phyloP scores from a whole-genome alignment of 2,329 filamentous ascomycete species.

The Bipolaris oryzae region DNA sequence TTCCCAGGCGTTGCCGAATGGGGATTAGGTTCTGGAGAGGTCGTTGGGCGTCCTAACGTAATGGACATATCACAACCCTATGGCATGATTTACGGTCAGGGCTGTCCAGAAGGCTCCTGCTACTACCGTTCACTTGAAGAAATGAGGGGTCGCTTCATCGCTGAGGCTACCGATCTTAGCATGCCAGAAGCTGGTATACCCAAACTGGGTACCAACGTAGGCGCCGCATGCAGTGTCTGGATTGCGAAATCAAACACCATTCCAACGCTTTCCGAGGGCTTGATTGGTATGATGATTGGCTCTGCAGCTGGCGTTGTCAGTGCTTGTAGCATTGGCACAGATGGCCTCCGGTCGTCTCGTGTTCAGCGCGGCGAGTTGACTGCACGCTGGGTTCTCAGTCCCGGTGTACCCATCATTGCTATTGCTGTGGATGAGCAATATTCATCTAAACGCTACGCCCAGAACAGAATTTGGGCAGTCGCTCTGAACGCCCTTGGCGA shows the following conservation, averaged over 20 bases:
- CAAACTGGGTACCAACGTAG: slow-evolving; percentile 69
- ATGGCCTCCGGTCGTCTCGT: slow-evolving; percentile 64
- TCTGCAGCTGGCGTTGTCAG: slow-evolving; percentile 84
- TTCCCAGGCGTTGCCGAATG: slow-evolving; percentile 75
- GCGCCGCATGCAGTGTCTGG: slow-evolving; percentile 82
- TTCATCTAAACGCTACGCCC: slow-evolving; percentile 69
- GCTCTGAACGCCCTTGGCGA: slow-evolving; percentile 94
- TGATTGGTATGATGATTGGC: slow-evolving; percentile 82
- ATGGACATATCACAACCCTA: slow-evolving; percentile 90
- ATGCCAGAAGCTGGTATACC: slow-evolving; percentile 76
- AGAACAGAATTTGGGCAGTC: slow-evolving; percentile 83
- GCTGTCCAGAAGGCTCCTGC: slow-evolving; percentile 78
- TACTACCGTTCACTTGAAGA: slow-evolving; percentile 79
- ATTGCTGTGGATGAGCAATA: slow-evolving; percentile 85
- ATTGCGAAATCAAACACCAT: slow-evolving; percentile 81
- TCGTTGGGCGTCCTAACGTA: slow-evolving; percentile 78
- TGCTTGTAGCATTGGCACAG: slow-evolving; percentile 75
- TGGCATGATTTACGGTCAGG: slow-evolving; percentile 84
- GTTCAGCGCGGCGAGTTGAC: slow-evolving; percentile 77
- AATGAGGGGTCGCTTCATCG: slow-evolving; percentile 76
- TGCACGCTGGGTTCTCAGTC: slow-evolving; percentile 86
- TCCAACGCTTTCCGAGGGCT: slow-evolving; percentile 72
- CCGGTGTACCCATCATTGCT: slow-evolving; percentile 87
- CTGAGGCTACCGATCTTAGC: slow-evolving; percentile 63
- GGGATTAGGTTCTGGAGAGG: slow-evolving; percentile 76